Conservation (phyloP, 306 rosid genomes). For the Clitoria ternatea region DNA sequence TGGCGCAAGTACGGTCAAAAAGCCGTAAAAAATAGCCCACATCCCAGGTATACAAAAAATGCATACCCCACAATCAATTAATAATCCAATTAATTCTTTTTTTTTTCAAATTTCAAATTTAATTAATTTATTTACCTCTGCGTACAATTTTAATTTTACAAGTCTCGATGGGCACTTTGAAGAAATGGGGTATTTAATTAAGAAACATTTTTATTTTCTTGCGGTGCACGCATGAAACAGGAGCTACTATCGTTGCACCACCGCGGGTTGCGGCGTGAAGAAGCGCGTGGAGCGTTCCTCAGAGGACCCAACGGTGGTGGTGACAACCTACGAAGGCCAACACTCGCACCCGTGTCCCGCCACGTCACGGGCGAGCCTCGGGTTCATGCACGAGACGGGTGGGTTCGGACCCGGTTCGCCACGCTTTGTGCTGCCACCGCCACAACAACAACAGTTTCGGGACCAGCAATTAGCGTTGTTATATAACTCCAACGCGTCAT, state of each 20-base stretch:
- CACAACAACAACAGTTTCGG: slow-evolving; percentile 3
- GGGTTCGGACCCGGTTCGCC: slow-evolving; percentile 20
- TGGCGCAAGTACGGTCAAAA: slow-evolving; percentile 99
- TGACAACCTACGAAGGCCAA: slow-evolving; percentile 91
- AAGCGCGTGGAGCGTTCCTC: slow-evolving; percentile 87
- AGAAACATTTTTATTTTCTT: background rate
- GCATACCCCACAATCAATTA: too few species aligned
- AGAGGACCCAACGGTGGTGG: slow-evolving; percentile 53
- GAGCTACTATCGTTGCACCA: slow-evolving; percentile 97
- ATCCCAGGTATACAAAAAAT: slow-evolving; percentile 93
- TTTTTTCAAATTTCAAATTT: background rate
- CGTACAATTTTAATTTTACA: too few species aligned
- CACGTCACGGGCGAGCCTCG: slow-evolving; percentile 39
- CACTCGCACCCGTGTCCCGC: slow-evolving; percentile 72
- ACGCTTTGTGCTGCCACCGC: slow-evolving; percentile 8
- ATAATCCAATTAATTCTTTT: background rate
- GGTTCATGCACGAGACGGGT: slow-evolving; percentile 26
- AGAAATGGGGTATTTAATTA: too few species aligned
- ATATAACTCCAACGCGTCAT: slow-evolving; percentile 22
- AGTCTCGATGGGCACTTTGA: too few species aligned
- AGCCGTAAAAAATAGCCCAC: slow-evolving; percentile 93
- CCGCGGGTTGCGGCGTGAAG: slow-evolving; percentile 65
- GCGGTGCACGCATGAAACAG: slow-evolving; percentile 34
- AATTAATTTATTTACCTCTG: too few species aligned
- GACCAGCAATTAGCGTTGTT: slow-evolving; percentile 23